phyloP scores from a whole-genome alignment of 2,329 filamentous ascomycete species.

The Cytospora leucostoma region DNA sequence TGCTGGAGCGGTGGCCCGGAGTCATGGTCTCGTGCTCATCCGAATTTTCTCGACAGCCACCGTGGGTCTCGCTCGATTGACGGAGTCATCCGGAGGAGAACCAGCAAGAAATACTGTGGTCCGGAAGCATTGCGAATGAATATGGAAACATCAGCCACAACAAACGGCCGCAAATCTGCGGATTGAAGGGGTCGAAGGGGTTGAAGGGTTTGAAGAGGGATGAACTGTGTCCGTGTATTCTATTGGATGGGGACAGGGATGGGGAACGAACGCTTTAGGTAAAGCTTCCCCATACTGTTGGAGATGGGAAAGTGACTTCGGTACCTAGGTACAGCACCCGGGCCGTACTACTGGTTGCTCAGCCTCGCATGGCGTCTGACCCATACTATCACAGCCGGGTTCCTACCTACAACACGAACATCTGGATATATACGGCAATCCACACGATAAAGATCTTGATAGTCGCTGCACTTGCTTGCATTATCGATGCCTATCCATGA shows the following conservation, averaged over 20 bases:
- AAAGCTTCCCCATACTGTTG: conserved; percentile 16
- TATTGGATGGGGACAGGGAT: conserved; percentile 5
- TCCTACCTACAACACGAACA: background rate
- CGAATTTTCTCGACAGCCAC: conserved; percentile 12
- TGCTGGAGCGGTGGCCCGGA: conserved; percentile 6
- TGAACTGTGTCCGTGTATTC: background rate
- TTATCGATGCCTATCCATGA: background rate
- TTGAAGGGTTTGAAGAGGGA: background rate
- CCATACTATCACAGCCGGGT: background rate
- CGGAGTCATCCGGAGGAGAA: conserved; percentile 14
- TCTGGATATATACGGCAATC: too few species aligned
- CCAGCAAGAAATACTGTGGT: conserved; percentile 1
- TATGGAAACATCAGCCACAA: background rate
- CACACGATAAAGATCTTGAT: background rate
- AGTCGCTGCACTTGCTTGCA: background rate
- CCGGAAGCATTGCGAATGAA: background rate
- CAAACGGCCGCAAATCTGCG: background rate
- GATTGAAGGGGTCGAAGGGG: background rate
- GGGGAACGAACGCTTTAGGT: background rate
- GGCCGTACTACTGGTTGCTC: conserved; percentile 2
- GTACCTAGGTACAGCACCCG: conserved; percentile 16
- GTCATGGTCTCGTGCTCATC: conserved; percentile 18
- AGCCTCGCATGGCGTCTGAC: conserved; percentile 18
- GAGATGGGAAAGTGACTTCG: conserved; percentile 28
- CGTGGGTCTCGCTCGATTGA: conserved; percentile 19